Base-by-base conservation (phyloP, 108 stramenopile species). In the Pseudonitzschia multiseries region DNA sequence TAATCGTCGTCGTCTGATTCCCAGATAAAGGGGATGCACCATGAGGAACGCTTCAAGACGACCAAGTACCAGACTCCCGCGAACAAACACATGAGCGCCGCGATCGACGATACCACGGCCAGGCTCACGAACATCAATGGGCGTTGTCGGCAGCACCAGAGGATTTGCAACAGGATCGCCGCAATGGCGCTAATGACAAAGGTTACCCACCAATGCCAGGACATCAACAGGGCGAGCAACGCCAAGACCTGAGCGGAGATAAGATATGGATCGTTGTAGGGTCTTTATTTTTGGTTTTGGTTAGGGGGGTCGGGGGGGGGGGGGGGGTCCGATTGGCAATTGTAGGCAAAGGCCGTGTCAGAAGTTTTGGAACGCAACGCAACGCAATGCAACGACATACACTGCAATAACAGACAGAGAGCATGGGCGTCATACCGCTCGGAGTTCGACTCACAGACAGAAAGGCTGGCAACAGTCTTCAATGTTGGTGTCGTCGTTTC, bases 61-160 rank as follows among this genome's bases (percentile, higher is more conserved):
- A 51, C 3, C 8, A 51, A 9, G 10, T 8, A n/a, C 3, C 9
- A 51, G 8, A 4, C 20, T 8, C 50, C 36, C 2, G 36, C 50
- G 50, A 51, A n/a, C 17, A 17, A 3, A n/a, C 17, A n/a, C 50
- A 51, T 10, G 50, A 17, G 3, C 10, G n/a, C 20, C 50, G 50
- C 17, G 17, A n/a, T 51, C 50, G n/a, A 1, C 2, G 50, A 17
- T 9, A 17, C 50, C n/a, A 51, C 50, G n/a, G 50, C 8, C 50
- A 51, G 1, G 6, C 2, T 10, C 17, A 51, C 2, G 9, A n/a
- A 51, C 50, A 51, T 4, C 9, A 9, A 3, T n/a, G 6, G 17
- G 20, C 50, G 50, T 51, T 51, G 50, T 3, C 50, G 50, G n/a
- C 50, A 51, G n/a, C 50, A 51, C 50, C 50, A 51, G 50, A n/a